These are phyloP conservation scores for Puccinia hordei DNA, from an alignment of 1,284 basidiomycete genomes.

Conservation along the genomic window DNA sequence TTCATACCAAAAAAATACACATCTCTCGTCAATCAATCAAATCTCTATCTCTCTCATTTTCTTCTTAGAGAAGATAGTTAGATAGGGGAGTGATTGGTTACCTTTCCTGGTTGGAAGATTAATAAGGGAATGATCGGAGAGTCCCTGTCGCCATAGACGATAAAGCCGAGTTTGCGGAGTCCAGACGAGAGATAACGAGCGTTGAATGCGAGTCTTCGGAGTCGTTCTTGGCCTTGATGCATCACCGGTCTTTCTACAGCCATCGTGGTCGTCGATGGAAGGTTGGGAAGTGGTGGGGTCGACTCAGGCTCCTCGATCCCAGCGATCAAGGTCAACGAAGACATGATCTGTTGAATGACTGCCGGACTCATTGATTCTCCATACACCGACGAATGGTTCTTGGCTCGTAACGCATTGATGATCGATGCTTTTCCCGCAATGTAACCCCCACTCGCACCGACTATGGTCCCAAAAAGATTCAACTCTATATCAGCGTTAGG, in stretches of 20 bases:
- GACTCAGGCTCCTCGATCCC: conserved; percentile 61
- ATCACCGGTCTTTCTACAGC: conserved; percentile 69
- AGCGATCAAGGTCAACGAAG: conserved; percentile 96
- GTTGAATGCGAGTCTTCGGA: conserved; percentile 91
- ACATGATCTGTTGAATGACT: conserved; percentile 84
- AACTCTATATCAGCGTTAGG: background rate
- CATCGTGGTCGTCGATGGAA: conserved; percentile 71
- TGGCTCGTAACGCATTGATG: conserved; percentile 77
- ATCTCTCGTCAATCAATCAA: too few species aligned
- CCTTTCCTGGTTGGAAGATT: conserved; percentile 90
- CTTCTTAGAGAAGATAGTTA: background rate
- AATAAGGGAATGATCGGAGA: conserved; percentile 92
- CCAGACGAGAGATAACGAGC: conserved; percentile 85
- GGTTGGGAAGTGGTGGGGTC: conserved; percentile 54
- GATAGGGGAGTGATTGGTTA: conserved; percentile 62
- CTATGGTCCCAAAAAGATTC: conserved; percentile 62
- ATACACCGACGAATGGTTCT: conserved; percentile 82
- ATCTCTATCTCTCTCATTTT: background rate
- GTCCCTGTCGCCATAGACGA: conserved; percentile 87
- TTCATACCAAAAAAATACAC: background rate
- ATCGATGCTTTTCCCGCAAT: conserved; percentile 79
- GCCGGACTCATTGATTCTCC: conserved; percentile 89
- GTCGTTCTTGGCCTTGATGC: conserved; percentile 75
- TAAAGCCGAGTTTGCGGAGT: conserved; percentile 90
- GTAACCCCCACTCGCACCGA: conserved; percentile 95